A percentile compares a stretch with the other conserved stretches of the same genome.
These are phyloP conservation scores for Aspergillus bridgeri DNA, from an alignment of 495 filamentous ascomycete species.

Conservation along the genomic window DNA sequence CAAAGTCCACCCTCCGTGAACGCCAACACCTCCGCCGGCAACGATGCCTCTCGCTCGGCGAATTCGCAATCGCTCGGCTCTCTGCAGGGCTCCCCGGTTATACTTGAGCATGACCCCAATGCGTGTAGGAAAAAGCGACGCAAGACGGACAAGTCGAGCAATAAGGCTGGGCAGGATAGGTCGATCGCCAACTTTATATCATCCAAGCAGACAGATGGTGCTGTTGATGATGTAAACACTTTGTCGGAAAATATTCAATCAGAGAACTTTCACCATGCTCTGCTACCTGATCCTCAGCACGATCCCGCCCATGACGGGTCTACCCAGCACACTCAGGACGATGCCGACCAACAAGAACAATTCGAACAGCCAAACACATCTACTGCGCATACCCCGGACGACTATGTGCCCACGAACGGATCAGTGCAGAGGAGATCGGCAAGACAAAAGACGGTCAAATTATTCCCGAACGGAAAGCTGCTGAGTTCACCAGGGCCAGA, in stretches of 20 bases:
- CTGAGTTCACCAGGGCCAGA: slow-evolving; percentile 46
- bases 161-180: neutral
- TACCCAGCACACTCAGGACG: neutral
- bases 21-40: neutral
- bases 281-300: neutral
- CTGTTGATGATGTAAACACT: neutral
- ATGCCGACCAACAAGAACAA: neutral
- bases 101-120: slow-evolving; percentile 42
- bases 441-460: slow-evolving; percentile 47
- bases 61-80: neutral
- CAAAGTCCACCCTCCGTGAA: neutral
- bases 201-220: neutral
- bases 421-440: slow-evolving; percentile 10
- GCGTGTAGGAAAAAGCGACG: slow-evolving; percentile 46
- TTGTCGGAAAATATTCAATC: neutral
- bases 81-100: slow-evolving; percentile 5
- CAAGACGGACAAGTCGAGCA: slow-evolving; percentile 40
- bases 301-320: neutral
- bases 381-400: neutral
- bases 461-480: slow-evolving; percentile 56
- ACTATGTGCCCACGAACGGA: neutral
- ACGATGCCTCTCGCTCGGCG: slow-evolving; percentile 1
- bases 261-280: neutral
- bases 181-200: slow-evolving; percentile 4
- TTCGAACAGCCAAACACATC: neutral